Conservation (phyloP, 345 rosid species). For the Leavenworthia alabamica region DNA sequence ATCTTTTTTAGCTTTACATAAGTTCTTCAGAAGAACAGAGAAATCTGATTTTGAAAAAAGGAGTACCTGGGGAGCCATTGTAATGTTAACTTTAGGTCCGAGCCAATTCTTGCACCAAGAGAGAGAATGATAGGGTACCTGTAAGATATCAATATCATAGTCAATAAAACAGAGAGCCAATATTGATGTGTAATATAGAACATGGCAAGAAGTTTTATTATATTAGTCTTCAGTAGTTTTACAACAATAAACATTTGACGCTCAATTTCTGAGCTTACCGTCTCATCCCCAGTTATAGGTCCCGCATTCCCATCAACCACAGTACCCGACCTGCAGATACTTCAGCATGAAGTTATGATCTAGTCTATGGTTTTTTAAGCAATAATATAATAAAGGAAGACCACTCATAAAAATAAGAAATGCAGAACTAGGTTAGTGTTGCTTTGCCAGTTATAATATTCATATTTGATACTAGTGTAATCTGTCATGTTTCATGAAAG, state of each 20-base stretch:
- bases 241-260: conserved; percentile 1
- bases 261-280: conserved; percentile 44
- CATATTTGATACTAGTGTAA: neutral
- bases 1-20: neutral
- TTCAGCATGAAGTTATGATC: conserved; percentile 15
- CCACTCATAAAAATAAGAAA: neutral
- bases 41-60: neutral
- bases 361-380: neutral
- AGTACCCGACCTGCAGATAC: conserved; percentile 74
- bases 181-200: neutral
- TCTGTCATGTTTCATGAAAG: neutral
- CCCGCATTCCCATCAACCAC: conserved; percentile 89
- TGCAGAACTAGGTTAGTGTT: too few relatives aligned
- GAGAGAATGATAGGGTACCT: conserved; percentile 95
- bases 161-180: neutral
- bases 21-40: neutral
- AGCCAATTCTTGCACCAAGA: conserved; percentile 98
- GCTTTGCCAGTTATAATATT: neutral
- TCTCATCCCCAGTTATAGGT: conserved; percentile 85
- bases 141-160: conserved; percentile 10
- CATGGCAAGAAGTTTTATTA: neutral
- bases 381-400: neutral
- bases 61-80: conserved; percentile 91
- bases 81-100: conserved; percentile 79
- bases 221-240: neutral